Evolutionary conservation across 331 rosid genomes (phyloP), one percentile per base, ranked within the genome.

Genomic region (Stylosanthes scabra): DNA sequence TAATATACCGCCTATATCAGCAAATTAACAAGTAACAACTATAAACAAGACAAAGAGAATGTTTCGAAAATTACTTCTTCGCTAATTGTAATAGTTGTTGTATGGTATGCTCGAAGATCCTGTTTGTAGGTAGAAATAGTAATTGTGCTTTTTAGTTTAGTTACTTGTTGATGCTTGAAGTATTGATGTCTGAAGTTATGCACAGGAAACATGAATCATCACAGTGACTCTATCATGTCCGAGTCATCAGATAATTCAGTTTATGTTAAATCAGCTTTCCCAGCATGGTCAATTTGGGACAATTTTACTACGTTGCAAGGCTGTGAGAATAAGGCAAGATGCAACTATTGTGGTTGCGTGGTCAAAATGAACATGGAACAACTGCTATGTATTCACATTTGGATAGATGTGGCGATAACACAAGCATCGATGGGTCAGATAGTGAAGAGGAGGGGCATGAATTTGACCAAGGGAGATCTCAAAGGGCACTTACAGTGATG

Each of bases 261-360:
- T 44, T 44, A 15, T 59, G 42, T 14, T 31, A 5, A 31, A 31
- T 5, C 37, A 31, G 37, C 5, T 31, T 31, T 5, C 37, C 37
- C 37, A 31, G 3, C 37, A 5, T 69, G 52, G 0, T 25, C 42
- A 4, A 52, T 29, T 54, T 69, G 63, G 63, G 15, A 69, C 20
- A 51, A 69, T 52, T 69, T 54, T 55, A 54, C 64, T 39, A 10
- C 42, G 8, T 40, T 39, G 54, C 27, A 39, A 16, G 64, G 47
- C 2, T 11, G 4, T 6, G 16, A 46, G 6, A 70, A 70, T 40
- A 70, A 55, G 29, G 64, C 55, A 20, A 70, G 11, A 56, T 70
- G 74, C 55, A 55, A 70, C 28, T 70, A 70, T 13, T 70, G 65
- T 40, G 54, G 55, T n/a, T 34, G 42, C 41, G n/a, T 70, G 41